Percentiles rank a stretch among this genome's conserved stretches.
Evolutionary conservation across 1,284 basidiomycete genomes (phyloP).

Genomic region (Sporisorium reilianum): DNA sequence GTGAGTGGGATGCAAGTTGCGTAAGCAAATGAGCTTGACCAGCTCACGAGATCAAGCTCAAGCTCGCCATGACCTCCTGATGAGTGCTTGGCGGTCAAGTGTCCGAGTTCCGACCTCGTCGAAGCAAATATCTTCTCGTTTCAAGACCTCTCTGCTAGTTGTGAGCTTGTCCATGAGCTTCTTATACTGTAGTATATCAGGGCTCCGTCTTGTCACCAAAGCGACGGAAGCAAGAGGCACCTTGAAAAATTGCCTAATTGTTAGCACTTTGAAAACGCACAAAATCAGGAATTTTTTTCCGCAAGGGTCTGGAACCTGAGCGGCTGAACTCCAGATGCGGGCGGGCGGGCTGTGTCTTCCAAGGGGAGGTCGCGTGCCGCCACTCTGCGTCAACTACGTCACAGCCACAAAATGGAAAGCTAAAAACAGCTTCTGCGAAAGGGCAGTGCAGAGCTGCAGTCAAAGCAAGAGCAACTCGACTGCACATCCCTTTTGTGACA

Average conservation of each 20-base stretch:
- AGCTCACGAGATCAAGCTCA: not conserved
- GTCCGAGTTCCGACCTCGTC: not conserved
- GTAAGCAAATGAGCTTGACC: not conserved
- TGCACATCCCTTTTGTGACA: not conserved
- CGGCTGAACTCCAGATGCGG: not conserved
- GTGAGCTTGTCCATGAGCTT: not conserved
- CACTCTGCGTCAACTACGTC: not conserved
- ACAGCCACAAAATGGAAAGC: slow-evolving; percentile 1
- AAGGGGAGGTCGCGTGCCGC: slow-evolving; percentile 2
- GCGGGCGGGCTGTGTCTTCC: not conserved
- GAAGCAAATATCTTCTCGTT: no score
- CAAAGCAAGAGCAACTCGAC: not conserved
- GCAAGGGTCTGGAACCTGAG: slow-evolving; percentile 2
- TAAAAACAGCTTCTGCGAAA: not conserved
- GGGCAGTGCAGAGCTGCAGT: not conserved
- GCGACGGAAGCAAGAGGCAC: not conserved
- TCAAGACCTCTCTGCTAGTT: no score
- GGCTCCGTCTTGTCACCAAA: not conserved
- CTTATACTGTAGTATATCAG: not conserved
- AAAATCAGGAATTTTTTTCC: not conserved
- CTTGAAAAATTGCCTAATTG: not conserved
- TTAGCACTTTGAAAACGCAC: not conserved
- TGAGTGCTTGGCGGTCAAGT: slow-evolving; percentile 1
- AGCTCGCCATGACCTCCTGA: not conserved
- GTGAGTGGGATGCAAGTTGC: not conserved